A percentile compares a stretch with the other conserved stretches of the same genome.
Evolutionary conservation across 139 green algal genomes (phyloP).

Genomic region (Pleodorina starrii): DNA sequence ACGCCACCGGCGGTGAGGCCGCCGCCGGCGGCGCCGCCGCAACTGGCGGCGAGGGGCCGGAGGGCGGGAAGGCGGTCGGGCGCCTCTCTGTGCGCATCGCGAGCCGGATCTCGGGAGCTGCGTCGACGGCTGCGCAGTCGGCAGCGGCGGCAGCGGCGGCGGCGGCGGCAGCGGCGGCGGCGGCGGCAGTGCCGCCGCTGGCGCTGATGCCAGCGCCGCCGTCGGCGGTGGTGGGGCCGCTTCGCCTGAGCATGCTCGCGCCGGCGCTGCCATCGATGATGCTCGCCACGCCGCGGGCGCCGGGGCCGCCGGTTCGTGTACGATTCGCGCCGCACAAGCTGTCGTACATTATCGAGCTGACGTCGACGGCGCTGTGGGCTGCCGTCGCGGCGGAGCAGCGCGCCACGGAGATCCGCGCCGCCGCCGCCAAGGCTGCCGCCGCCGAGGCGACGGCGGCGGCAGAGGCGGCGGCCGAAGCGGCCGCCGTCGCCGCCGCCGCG

Average conservation of each 20-base stretch:
- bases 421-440: neutral
- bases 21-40: neutral
- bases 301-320: neutral
- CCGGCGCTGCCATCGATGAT: too few relatives aligned
- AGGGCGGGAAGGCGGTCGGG: too few relatives aligned
- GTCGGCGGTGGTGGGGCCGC: too few relatives aligned
- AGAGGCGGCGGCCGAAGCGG: neutral
- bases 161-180: neutral
- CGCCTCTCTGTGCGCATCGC: neutral
- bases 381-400: constrained; percentile 22
- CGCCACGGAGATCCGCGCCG: neutral
- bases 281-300: neutral
- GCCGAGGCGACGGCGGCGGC: neutral
- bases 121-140: neutral
- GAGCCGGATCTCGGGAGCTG: neutral
- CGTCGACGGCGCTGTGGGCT: constrained; percentile 31
- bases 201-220: neutral
- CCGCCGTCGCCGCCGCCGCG: neutral
- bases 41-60: neutral
- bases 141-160: neutral
- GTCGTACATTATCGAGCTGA: constrained; percentile 41
- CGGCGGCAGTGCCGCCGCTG: neutral
- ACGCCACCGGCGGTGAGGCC: neutral
- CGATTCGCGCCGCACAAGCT: constrained; percentile 19
- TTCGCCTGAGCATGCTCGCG: too few relatives aligned